Base-by-base conservation (phyloP, 129 eudicot genomes). In the Arctium lappa region DNA sequence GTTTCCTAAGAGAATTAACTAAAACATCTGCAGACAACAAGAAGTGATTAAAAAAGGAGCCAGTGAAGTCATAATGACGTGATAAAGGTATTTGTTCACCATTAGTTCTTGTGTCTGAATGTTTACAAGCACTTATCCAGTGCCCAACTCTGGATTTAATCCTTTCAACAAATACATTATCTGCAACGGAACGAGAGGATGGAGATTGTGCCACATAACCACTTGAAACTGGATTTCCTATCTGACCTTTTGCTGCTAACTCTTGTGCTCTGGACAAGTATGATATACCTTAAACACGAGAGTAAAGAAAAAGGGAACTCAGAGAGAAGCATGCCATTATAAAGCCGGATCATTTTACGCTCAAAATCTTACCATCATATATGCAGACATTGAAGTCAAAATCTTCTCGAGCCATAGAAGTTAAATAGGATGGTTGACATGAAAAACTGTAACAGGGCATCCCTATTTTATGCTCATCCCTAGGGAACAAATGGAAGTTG, bases 211-310 rank as follows among this genome's bases (percentile, higher is more conserved):
- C 60, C 44, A 8, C 56, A 2, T 13, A 34, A 74, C 77, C 83
- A 80, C 78, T 79, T 73, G 86, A 36, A 77, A 86, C 82, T 1
- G 80, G 72, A 83, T 81, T 82, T 69, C 90, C 94, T 42, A 68
- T 76, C 65, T 63, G 86, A 72, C 71, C 76, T 83, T 80, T 88
- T 71, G 90, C 86, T 62, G 86, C 86, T 48, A 84, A 86, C 88
- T 96, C 99, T 90, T 96, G 98, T 73, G 90, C 95, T 86, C 91
- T 93, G 82, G 98, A 96, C 87, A 96, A 81, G 94, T 93, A 93
- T 53, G 99, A 96, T 83, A 96, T 93, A 68, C 99, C 99, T 95
- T 79, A 79, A 79, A 32, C 82, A 38, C 50, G 65, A 73, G 83
- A 81, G 73, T 36, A 56, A 76, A 72, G 72, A 40, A 42, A 31